Base-by-base conservation (phyloP, 306 rosid species). In the Prunus mongolica region DNA sequence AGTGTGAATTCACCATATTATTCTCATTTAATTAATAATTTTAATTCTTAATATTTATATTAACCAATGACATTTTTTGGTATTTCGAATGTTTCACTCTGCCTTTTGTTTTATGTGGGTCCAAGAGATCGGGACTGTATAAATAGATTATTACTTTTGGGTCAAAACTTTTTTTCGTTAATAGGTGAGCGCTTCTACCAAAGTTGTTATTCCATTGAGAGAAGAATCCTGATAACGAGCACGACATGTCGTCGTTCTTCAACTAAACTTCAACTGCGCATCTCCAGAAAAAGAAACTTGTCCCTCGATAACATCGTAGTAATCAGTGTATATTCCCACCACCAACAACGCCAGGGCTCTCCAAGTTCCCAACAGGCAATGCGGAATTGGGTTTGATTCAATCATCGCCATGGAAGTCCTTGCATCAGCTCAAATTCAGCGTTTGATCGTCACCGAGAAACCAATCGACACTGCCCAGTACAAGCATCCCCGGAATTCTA, bases 381-480 rank as follows among this genome's bases (percentile, higher is more conserved):
- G 68, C 68, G 2, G 66, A 72, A 8, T 18, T 41, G 15, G 28
- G 25, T 24, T 15, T 41, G 55, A 22, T 45, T 56, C 19, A 52
- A n/a, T 9, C 0, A n/a, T 9, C 1, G 30, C 25, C 8, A 76
- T 76, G 80, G 68, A 54, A 18, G 46, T 28, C 55, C 67, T 76
- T 28, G 45, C 66, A 41, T 34, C 56, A 28, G 15, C 65, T 41
- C 66, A 67, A 20, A 22, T 44, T 12, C 65, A 76, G 18, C 73
- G 13, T 41, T 46, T 41, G 7, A 28, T 76, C 73, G 25, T 57
- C 45, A 41, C 63, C 8, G 45, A 65, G 22, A 49, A n/a, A 1
- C 64, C 72, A 64, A 30, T 63, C 49, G 10, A 51, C 34, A 18
- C 27, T 9, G 4, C 24, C 38, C 90, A 71, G 28, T 34, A 14